phyloP scores from a whole-genome alignment of 352 stramenopile species.

The Phytophthora pluvialis region DNA sequence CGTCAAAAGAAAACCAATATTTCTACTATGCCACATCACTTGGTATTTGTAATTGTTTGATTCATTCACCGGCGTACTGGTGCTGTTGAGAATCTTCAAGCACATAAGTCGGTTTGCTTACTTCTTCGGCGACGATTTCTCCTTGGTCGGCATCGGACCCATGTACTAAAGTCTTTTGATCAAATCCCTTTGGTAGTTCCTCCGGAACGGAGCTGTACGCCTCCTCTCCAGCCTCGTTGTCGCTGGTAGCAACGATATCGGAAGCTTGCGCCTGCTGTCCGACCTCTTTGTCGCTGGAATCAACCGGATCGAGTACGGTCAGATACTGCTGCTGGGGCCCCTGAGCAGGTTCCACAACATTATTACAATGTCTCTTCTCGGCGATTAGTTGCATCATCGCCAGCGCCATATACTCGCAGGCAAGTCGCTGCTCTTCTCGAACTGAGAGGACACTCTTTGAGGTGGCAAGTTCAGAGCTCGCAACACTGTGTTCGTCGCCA shows the following conservation, averaged over 20 bases:
- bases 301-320: constrained; percentile 4
- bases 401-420: constrained; percentile 36
- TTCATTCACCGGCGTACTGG: too few relatives aligned
- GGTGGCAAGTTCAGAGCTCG: background rate
- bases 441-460: background rate
- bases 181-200: background rate
- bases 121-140: background rate
- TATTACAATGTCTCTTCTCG: constrained; percentile 15
- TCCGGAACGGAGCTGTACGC: background rate
- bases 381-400: constrained; percentile 32
- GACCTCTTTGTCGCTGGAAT: constrained; percentile 3
- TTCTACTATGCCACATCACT: too few relatives aligned
- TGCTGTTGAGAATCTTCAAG: background rate
- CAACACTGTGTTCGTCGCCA: constrained; percentile 1
- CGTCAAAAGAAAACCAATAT: too few relatives aligned
- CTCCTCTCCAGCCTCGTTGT: constrained; percentile 8
- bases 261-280: background rate
- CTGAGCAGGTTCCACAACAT: background rate
- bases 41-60: too few relatives aligned
- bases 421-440: constrained; percentile 29
- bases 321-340: background rate
- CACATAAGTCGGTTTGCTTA: background rate
- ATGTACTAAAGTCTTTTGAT: background rate
- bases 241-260: constrained; percentile 2
- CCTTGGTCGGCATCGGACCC: background rate